These are phyloP conservation scores for Entonaema liquescens DNA, from an alignment of 495 filamentous ascomycete species.

Conservation along the genomic window DNA sequence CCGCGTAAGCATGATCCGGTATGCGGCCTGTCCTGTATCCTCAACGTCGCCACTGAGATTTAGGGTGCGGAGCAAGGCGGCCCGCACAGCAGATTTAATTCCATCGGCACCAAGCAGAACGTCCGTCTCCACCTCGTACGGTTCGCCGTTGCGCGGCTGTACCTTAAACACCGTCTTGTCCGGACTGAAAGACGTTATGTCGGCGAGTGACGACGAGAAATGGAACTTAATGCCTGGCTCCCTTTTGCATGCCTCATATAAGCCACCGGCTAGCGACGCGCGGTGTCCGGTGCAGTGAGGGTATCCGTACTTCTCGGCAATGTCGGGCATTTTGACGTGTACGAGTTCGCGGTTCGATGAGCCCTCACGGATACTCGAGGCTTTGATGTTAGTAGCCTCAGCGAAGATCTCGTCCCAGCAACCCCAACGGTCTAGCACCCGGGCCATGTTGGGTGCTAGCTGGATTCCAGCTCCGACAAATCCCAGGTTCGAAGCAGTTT, in stretches of 20 bases:
- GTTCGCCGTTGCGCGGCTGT: conserved; percentile 63
- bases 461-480: conserved; percentile 88
- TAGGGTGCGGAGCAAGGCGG: conserved; percentile 66
- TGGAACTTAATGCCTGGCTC: conserved; percentile 74
- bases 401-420: conserved; percentile 72
- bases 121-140: conserved; percentile 69
- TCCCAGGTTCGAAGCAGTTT: conserved; percentile 75
- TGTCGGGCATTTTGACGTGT: conserved; percentile 73
- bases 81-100: conserved; percentile 72
- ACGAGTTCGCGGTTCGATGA: conserved; percentile 72
- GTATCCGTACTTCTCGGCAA: conserved; percentile 72
- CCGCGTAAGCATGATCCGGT: conserved; percentile 81
- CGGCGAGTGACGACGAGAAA: conserved; percentile 65
- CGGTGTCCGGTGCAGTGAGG: conserved; percentile 84
- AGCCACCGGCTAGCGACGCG: conserved; percentile 70
- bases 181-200: conserved; percentile 63
- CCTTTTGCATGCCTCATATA: conserved; percentile 72
- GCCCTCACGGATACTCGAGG: conserved; percentile 65
- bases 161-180: conserved; percentile 63
- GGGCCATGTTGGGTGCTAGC: conserved; percentile 80
- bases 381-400: conserved; percentile 63
- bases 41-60: conserved; percentile 65
- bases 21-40: conserved; percentile 82
- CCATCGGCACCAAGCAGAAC: conserved; percentile 77
- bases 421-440: conserved; percentile 74